Percentiles rank a stretch among this genome's conserved stretches.
Conservation (phyloP, 306 rosid genomes). For the Psophocarpus tetragonolobus region DNA sequence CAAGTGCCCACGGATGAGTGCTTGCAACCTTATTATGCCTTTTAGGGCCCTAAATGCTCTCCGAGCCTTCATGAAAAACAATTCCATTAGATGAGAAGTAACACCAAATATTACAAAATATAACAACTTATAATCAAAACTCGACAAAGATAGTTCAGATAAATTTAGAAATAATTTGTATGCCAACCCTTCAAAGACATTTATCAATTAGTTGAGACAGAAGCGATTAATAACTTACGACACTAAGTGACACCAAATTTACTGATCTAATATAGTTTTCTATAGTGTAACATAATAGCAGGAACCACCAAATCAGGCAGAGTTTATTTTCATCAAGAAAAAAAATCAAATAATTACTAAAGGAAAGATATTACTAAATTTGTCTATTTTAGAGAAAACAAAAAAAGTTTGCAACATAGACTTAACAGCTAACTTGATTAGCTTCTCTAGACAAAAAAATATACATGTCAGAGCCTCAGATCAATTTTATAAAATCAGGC, state of each 20-base stretch:
- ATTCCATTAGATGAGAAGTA: constrained; percentile 40
- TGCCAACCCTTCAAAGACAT: constrained; percentile 1
- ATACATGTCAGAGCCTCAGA: not conserved
- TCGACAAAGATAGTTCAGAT: constrained; percentile 5
- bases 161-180: constrained; percentile 19
- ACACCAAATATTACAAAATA: constrained; percentile 29
- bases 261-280: not conserved
- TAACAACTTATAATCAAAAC: constrained; percentile 22
- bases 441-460: not conserved
- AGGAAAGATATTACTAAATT: not conserved
- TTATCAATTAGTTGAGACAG: not conserved
- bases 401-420: not conserved
- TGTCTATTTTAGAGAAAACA: constrained; percentile 5
- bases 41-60: constrained; percentile 93
- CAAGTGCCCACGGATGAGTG: constrained; percentile 98
- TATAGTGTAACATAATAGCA: not conserved
- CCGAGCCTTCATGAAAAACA: constrained; percentile 81
- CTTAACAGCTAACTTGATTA: too few relatives aligned
- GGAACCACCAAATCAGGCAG: not conserved
- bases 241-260: not conserved
- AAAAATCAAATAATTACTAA: not conserved
- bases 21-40: constrained; percentile 99
- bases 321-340: constrained; percentile 12
- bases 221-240: not conserved
- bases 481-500: not conserved